Evolutionary conservation across 129 eudicot species (phyloP).

Genomic region (Flaveria brownii): DNA sequence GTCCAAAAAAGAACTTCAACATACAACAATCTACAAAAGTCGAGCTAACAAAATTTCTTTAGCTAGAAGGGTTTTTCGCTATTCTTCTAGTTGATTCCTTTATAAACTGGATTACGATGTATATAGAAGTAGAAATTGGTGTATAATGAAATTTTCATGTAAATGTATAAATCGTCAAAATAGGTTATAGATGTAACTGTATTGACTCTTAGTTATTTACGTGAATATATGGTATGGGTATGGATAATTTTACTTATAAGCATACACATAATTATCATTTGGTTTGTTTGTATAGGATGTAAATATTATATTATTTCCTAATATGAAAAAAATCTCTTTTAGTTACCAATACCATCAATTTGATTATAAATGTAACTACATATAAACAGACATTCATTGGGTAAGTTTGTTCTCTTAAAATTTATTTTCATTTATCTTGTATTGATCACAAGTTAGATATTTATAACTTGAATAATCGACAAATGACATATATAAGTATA

Average conservation of each 20-base stretch:
- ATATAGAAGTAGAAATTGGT: background rate
- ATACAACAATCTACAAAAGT: background rate
- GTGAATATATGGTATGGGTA: background rate
- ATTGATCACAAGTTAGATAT: too few species aligned
- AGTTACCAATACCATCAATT: too few species aligned
- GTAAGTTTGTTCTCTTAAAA: too few species aligned
- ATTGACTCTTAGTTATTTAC: background rate
- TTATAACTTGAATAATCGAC: too few species aligned
- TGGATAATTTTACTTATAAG: background rate
- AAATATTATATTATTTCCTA: too few species aligned
- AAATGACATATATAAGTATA: too few species aligned
- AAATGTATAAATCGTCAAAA: background rate
- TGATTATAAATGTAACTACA: too few species aligned
- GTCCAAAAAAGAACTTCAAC: slow-evolving; percentile 18
- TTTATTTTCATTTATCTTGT: too few species aligned
- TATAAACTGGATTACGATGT: background rate
- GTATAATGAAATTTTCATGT: background rate
- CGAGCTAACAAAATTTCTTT: slow-evolving; percentile 31
- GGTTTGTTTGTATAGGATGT: too few species aligned
- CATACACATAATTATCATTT: too few species aligned
- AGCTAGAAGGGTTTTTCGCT: slow-evolving; percentile 37
- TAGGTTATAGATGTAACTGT: background rate
- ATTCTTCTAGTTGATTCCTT: background rate
- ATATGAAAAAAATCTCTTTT: too few species aligned
- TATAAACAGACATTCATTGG: too few species aligned